These are phyloP conservation scores for Paracorniculantispora psalliotae DNA, from an alignment of 2,329 filamentous ascomycete species.

Conservation along the genomic window DNA sequence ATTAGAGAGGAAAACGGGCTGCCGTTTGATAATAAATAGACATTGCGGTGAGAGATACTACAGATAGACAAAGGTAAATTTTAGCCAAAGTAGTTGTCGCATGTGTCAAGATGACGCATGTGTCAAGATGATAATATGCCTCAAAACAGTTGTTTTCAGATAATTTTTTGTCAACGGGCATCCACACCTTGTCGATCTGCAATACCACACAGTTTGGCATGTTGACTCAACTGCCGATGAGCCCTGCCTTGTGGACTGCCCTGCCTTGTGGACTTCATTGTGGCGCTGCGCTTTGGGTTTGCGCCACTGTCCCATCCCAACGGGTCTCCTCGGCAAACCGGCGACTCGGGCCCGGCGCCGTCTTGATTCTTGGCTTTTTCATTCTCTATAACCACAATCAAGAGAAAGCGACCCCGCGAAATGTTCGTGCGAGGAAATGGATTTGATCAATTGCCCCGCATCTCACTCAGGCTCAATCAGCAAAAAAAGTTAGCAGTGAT, in stretches of 20 bases:
- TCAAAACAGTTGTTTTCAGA: too few species aligned
- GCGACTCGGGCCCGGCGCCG: neutral
- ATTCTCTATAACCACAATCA: neutral
- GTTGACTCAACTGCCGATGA: neutral
- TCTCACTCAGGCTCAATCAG: neutral
- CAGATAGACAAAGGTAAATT: too few species aligned
- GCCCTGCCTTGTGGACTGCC: neutral
- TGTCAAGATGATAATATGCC: too few species aligned
- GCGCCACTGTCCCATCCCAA: neutral
- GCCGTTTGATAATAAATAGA: neutral
- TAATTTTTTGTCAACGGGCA: too few species aligned
- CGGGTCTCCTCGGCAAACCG: neutral
- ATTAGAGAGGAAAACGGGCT: slow-evolving; percentile 3
- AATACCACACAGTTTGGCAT: too few species aligned
- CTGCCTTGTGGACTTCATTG: neutral
- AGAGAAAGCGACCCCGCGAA: too few species aligned
- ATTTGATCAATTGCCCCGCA: too few species aligned
- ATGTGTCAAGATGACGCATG: too few species aligned
- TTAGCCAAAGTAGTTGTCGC: too few species aligned
- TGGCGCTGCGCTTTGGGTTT: neutral
- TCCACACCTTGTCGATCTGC: neutral
- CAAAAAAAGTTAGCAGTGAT: neutral
- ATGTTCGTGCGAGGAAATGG: too few species aligned
- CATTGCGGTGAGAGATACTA: too few species aligned
- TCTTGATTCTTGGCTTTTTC: neutral